phyloP scores from a whole-genome alignment of 73 alveolate genomes.

The Tetrahymena elliotti region DNA sequence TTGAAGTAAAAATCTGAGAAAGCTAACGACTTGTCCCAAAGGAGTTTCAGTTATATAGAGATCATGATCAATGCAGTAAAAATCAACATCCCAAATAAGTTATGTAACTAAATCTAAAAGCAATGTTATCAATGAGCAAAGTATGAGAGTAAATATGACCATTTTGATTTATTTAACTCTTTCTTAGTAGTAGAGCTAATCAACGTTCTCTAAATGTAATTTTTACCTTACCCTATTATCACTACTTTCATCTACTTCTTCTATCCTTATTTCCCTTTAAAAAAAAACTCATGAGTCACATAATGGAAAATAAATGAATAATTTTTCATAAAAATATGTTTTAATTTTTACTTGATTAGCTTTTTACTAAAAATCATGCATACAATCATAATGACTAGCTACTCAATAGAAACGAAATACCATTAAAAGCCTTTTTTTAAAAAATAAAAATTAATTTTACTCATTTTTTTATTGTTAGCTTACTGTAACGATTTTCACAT shows the following conservation, averaged over 20 bases:
- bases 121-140: not conserved
- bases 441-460: not conserved
- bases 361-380: not conserved
- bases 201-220: not conserved
- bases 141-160: not conserved
- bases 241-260: not conserved
- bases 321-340: not conserved
- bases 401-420: not conserved
- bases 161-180: not conserved
- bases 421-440: not conserved
- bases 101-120: not conserved
- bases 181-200: not conserved
- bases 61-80: not conserved
- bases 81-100: not conserved
- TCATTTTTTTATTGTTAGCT: not conserved
- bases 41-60: not conserved
- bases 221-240: not conserved
- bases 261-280: not conserved
- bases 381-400: not conserved
- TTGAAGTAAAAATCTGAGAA: not conserved
- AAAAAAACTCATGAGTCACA: not conserved
- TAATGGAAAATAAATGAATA: not conserved
- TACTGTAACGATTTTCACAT: not conserved
- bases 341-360: not conserved
- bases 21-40: not conserved